These are phyloP conservation scores for Aspergillus pseudoviridinutans DNA, from an alignment of 2,329 filamentous ascomycete species.

Conservation along the genomic window DNA sequence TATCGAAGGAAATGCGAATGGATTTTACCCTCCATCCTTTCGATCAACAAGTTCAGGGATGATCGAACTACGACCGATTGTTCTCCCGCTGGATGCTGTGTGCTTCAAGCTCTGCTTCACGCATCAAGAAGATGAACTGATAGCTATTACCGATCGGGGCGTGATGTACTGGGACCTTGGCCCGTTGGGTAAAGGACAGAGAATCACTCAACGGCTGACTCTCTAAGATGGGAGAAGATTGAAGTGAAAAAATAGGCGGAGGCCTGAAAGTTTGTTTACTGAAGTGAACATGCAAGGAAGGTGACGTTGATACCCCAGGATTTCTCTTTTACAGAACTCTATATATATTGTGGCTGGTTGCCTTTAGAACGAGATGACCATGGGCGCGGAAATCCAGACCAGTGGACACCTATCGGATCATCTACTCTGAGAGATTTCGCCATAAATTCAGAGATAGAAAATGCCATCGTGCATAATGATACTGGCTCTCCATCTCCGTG, in stretches of 20 bases:
- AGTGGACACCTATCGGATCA: neutral
- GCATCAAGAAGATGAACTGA: slow-evolving; percentile 34
- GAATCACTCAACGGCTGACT: slow-evolving; percentile 9
- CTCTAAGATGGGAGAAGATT: neutral
- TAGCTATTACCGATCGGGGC: slow-evolving; percentile 41
- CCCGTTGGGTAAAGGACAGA: slow-evolving; percentile 23
- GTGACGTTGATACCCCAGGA: neutral
- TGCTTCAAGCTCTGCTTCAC: slow-evolving; percentile 36
- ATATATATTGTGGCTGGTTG: neutral
- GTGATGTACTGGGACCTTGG: slow-evolving; percentile 37
- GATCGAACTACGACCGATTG: slow-evolving; percentile 31
- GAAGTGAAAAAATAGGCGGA: neutral
- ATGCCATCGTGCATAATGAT: too few relatives aligned
- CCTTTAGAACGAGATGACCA: neutral
- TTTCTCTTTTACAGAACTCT: neutral
- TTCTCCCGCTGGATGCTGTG: slow-evolving; percentile 34
- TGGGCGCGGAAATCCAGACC: neutral
- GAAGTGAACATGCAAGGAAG: neutral
- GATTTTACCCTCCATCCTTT: slow-evolving; percentile 32
- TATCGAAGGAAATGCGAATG: slow-evolving; percentile 25
- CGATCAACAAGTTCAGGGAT: slow-evolving; percentile 14
- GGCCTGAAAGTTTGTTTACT: neutral
- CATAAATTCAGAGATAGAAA: too few relatives aligned
- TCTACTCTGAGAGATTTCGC: too few relatives aligned
- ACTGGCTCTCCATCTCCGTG: too few relatives aligned